A percentile compares a stretch with the other conserved stretches of the same genome.
Evolutionary conservation across 805 yeast species (phyloP).

Genomic region (Zygotorulaspora chibaensis): DNA sequence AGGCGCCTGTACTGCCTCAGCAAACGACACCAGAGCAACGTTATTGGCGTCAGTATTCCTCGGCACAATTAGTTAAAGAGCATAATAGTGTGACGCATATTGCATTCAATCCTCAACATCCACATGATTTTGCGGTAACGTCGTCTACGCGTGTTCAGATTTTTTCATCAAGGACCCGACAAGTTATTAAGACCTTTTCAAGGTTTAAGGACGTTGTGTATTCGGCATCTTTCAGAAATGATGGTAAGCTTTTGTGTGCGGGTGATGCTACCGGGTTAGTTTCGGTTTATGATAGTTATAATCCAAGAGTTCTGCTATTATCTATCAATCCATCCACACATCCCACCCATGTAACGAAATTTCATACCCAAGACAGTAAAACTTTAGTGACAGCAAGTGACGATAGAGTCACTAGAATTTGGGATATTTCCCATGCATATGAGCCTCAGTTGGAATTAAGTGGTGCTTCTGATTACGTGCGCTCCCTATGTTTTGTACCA

Average conservation of each 20-base stretch:
- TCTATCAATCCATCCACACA: conserved; percentile 78
- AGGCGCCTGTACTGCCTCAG: conserved; percentile 75
- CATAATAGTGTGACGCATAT: conserved; percentile 88
- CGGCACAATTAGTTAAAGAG: conserved; percentile 88
- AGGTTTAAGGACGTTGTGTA: conserved; percentile 90
- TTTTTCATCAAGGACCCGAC: conserved; percentile 90
- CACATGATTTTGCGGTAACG: conserved; percentile 91
- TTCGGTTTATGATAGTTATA: conserved; percentile 80
- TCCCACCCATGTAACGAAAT: conserved; percentile 90
- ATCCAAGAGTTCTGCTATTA: conserved; percentile 73
- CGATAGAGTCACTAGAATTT: conserved; percentile 79
- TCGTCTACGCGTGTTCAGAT: conserved; percentile 88
- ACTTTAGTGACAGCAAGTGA: conserved; percentile 79
- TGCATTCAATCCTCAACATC: conserved; percentile 77
- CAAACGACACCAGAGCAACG: conserved; percentile 85
- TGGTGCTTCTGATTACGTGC: conserved; percentile 82
- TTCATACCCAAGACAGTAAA: conserved; percentile 67
- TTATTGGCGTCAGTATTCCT: conserved; percentile 84
- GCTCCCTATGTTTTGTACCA: conserved; percentile 77
- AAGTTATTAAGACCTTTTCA: conserved; percentile 77
- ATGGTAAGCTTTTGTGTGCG: conserved; percentile 87
- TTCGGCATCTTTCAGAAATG: conserved; percentile 84
- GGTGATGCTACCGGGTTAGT: conserved; percentile 95
- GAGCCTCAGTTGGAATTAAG: conserved; percentile 68
- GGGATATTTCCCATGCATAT: conserved; percentile 76